These are phyloP conservation scores for Diaporthe vexans DNA, from an alignment of 2,329 filamentous ascomycete genomes.

Conservation along the genomic window DNA sequence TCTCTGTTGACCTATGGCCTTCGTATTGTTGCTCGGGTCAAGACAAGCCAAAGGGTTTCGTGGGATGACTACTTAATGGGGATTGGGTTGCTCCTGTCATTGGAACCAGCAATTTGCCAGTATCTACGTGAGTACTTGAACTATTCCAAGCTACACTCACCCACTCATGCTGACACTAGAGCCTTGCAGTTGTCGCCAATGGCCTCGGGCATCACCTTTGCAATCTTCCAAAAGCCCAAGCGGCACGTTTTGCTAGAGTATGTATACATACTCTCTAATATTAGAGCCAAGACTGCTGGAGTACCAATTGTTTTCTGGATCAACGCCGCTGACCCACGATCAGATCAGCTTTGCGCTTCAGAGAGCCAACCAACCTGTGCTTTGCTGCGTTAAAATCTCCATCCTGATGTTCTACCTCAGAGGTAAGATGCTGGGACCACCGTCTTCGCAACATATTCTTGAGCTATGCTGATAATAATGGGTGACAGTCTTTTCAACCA, in stretches of 20 bases:
- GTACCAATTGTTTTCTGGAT: background rate
- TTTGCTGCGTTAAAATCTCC: slow-evolving; percentile 43
- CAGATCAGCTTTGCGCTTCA: slow-evolving; percentile 43
- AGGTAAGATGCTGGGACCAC: background rate
- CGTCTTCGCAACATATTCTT: background rate
- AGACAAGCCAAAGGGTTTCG: slow-evolving; percentile 30
- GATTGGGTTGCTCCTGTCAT: slow-evolving; percentile 28
- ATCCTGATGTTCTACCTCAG: slow-evolving; percentile 45
- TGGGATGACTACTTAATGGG: slow-evolving; percentile 41
- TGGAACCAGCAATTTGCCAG: slow-evolving; percentile 40
- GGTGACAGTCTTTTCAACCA: slow-evolving; percentile 9
- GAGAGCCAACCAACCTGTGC: slow-evolving; percentile 41
- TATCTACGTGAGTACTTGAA: slow-evolving; percentile 34
- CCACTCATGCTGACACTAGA: background rate
- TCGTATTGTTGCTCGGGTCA: slow-evolving; percentile 28
- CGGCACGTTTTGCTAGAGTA: slow-evolving; percentile 26
- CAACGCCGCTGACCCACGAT: background rate
- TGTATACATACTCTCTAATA: background rate
- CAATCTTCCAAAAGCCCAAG: slow-evolving; percentile 24
- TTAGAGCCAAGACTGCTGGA: background rate
- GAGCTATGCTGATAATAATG: background rate
- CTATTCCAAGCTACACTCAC: background rate
- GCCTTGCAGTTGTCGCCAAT: slow-evolving; percentile 25
- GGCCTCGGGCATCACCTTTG: slow-evolving; percentile 39
- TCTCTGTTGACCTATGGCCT: slow-evolving; percentile 35